Base-by-base conservation (phyloP, 208 protist species). In the Trypanosoma cruzi region DNA sequence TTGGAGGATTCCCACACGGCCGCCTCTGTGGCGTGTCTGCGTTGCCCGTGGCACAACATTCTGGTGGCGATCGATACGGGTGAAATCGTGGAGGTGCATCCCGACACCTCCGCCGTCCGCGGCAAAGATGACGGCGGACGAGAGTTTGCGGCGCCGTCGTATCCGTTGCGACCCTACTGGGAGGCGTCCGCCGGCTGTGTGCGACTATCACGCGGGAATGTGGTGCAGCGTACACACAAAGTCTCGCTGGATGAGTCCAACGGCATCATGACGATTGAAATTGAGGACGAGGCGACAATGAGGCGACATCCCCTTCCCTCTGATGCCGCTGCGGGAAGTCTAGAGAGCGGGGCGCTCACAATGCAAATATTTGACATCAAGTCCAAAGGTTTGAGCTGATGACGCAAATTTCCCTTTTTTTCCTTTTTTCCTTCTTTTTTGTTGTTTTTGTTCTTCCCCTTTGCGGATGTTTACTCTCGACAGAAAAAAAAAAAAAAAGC, bases 341-440 rank as follows among this genome's bases (percentile, higher is more conserved):
- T 96, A 16, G 64, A 90, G 74, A 61, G 75, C n/a, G 91, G 91
- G n/a, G 86, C 73, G 20, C 80, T 96, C 58, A 93, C 83, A 54
- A 94, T 96, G 91, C 86, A 96, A 71, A 86, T 96, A 42, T 80
- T 81, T 32, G 86, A 96, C 71, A 96, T 96, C 56, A 94, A 58
- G 20, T 53, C 44, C 0, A 63, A 55, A 50, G 58, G 48, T 37
- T 44, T 44, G 31, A 61, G 50, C 4, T 54, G 34, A 52, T 56
- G 31, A 32, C 31, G n/a, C 20, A 46, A 36, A 11, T 44, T 8
- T 66, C 31, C 49, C 63, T 20, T 46, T 52, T 8, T 46, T 74
- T 73, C 52, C 56, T 64, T 55, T 55, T 34, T 77, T 48, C 64
- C 52, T 34, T 67, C 77, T 57, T 63, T 55, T 34, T 54, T 66